Conservation (phyloP, 192 early-diverging fungal genomes). For the Coemansia sp. region DNA sequence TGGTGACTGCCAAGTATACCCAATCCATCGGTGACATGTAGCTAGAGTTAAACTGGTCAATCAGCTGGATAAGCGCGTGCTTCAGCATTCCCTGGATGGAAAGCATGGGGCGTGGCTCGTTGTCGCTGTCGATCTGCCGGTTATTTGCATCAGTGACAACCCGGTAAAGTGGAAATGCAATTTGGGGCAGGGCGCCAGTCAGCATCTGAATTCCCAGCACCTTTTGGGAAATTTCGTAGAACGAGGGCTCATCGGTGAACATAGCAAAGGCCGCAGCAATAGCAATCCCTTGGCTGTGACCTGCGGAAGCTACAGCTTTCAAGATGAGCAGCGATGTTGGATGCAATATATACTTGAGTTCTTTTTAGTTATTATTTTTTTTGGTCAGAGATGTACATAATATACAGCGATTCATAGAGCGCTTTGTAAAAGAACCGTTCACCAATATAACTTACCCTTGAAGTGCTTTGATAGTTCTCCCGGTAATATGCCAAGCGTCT, state of each 20-base stretch:
- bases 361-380: neutral
- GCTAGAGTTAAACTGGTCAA: constrained; percentile 13
- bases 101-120: constrained; percentile 20
- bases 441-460: constrained; percentile 27
- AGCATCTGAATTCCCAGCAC: constrained; percentile 79
- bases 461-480: constrained; percentile 28
- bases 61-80: neutral
- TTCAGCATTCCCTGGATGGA: constrained; percentile 11
- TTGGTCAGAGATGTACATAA: neutral
- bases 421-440: neutral
- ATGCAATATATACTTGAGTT: neutral
- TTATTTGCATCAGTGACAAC: neutral
- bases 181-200: constrained; percentile 77
- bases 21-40: neutral
- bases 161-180: constrained; percentile 32
- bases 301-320: constrained; percentile 54
- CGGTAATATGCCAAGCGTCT: constrained; percentile 58
- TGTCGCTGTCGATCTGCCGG: no score
- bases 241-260: constrained; percentile 73
- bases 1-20: constrained; percentile 20
- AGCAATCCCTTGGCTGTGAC: constrained; percentile 90
- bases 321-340: no score
- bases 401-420: neutral
- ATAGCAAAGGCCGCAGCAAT: constrained; percentile 78
- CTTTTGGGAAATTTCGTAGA: constrained; percentile 69